Conservation (phyloP, 2,329 filamentous ascomycete species). For the Pyrenophora seminiperda region DNA sequence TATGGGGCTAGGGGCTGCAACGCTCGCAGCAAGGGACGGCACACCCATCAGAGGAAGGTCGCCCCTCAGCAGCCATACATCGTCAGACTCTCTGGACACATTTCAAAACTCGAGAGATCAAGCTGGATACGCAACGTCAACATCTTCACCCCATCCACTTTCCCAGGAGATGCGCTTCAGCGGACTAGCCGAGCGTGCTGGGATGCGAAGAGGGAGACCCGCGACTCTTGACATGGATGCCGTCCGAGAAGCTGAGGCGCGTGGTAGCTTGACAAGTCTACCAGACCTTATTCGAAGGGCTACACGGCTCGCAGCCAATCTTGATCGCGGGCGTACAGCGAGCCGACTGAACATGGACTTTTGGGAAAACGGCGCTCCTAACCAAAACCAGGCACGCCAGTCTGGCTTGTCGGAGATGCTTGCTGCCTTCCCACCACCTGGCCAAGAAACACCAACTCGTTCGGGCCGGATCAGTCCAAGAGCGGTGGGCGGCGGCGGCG, state of each 20-base stretch:
- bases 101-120: constrained; percentile 26
- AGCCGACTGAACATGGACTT: constrained; percentile 61
- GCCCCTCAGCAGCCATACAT: constrained; percentile 39
- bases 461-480: constrained; percentile 41
- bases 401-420: constrained; percentile 67
- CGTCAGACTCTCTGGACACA: constrained; percentile 44
- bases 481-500: constrained; percentile 24
- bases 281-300: constrained; percentile 89
- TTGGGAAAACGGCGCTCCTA: constrained; percentile 49
- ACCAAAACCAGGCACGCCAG: constrained; percentile 45
- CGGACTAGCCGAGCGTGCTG: constrained; percentile 50
- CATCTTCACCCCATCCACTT: constrained; percentile 13
- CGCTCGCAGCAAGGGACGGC: constrained; percentile 34
- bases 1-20: constrained; percentile 32
- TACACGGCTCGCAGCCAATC: constrained; percentile 81
- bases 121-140: constrained; percentile 25
- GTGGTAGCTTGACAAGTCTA: constrained; percentile 89
- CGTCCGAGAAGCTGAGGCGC: constrained; percentile 77
- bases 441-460: constrained; percentile 50
- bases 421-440: constrained; percentile 67
- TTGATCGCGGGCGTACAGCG: constrained; percentile 78
- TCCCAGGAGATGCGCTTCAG: constrained; percentile 36
- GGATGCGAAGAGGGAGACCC: constrained; percentile 56
- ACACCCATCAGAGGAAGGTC: constrained; percentile 26
- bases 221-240: constrained; percentile 81